phyloP scores from a whole-genome alignment of 257 asterid species.

The Capsicum chinense region DNA sequence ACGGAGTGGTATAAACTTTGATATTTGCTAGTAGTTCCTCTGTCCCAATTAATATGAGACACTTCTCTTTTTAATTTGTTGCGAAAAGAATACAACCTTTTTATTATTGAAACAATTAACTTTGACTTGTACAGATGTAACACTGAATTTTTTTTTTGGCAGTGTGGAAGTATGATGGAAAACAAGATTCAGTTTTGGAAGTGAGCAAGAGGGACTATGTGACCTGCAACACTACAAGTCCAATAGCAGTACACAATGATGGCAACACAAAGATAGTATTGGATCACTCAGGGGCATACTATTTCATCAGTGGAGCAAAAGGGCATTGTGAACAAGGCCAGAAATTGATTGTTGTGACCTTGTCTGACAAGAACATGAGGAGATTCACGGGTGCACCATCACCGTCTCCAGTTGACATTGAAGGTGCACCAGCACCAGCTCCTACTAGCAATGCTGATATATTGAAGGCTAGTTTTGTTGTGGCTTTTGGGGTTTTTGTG shows the following conservation, averaged over 20 bases:
- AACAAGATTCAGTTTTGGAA: conserved; percentile 65
- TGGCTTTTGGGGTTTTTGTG: conserved; percentile 38
- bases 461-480: conserved; percentile 40
- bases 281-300: conserved; percentile 66
- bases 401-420: conserved; percentile 58
- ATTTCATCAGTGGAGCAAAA: conserved; percentile 74
- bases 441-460: conserved; percentile 51
- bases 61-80: too few species aligned
- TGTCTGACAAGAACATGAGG: conserved; percentile 58
- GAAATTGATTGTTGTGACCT: conserved; percentile 69
- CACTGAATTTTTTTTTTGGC: conserved; percentile 25
- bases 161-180: conserved; percentile 64
- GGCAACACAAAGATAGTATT: conserved; percentile 61
- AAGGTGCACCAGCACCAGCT: conserved; percentile 64
- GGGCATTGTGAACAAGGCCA: conserved; percentile 76
- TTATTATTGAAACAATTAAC: too few species aligned
- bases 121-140: too few species aligned
- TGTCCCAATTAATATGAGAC: too few species aligned
- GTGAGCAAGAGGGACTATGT: conserved; percentile 65
- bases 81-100: too few species aligned
- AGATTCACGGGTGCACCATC: conserved; percentile 52
- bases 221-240: conserved; percentile 71
- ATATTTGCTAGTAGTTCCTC: neutral
- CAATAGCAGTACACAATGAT: conserved; percentile 56
- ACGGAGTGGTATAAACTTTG: rapidly evolving